Evolutionary conservation across 495 filamentous ascomycete genomes (phyloP), one percentile per base, ranked within the genome.

Genomic region (Venustampulla echinocandica): DNA sequence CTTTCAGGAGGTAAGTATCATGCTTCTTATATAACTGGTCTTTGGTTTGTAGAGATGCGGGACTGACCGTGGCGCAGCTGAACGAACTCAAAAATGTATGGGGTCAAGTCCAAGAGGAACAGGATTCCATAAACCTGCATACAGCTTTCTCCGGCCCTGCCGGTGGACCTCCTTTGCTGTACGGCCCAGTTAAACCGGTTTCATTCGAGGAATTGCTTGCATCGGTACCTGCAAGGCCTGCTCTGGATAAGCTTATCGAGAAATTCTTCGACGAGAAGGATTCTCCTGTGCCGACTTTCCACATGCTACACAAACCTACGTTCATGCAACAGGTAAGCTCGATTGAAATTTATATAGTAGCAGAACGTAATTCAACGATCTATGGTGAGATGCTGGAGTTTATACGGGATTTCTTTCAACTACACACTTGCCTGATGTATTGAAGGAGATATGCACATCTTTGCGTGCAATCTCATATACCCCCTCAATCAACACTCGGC

Each of bases 21-120:
- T 4, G 13, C 18, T 5, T 5, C 33, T 5, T 4, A n/a, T 15
- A 14, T 14, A 35, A 15, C 33, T 35, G 5, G 4, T 14, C 13
- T 10, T 6, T n/a, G 6, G 6, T 14, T 14, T 14, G n/a, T n/a
- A 35, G 13, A 35, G n/a, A n/a, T n/a, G n/a, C n/a, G n/a, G 4
- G 5, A 35, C 13, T 35, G 27, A 30, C 6, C 33, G 5, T 11
- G 4, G 38, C 10, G n/a, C 17, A 86, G 81, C 90, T 96, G 44
- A 68, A 83, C 25, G 90, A 96, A 67, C 88, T 96, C 28, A 87
- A 87, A 55, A 87, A 4, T 9, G 3, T 40, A 21, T 40, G 37
- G 37, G 22, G 15, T 22, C 37, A 40, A 40, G 18, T 40, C 10
- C 37, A 40, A 22, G 20, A 40, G 20, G 37, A 21, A 9, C 68